Evolutionary conservation across 2,329 filamentous ascomycete species (phyloP), one percentile per base, ranked within the genome.

Genomic region (Pseudohalonectria lignicola): DNA sequence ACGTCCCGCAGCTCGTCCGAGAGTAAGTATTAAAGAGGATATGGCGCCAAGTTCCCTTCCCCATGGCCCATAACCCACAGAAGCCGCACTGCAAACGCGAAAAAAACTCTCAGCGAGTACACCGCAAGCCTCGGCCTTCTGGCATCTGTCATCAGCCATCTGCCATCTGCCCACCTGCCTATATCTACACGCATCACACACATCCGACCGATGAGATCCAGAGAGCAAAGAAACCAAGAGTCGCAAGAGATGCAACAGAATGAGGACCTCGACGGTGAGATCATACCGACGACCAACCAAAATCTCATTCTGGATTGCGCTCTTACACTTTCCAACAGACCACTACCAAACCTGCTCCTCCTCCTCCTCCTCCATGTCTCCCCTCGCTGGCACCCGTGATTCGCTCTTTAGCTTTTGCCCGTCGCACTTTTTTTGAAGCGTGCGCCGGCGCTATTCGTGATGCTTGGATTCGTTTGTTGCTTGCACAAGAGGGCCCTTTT

Each of bases 1-100:
- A 98, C 65, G 87, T 94, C 57, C 76, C 86, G 53, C 85, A 93
- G 58, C 74, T 93, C 62, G 93, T 95, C 67, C 82, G 92, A 94
- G 92, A 96, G 92, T 98, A 94, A 96, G 92, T 96, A 74, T 67
- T 63, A 57, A 12, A 26, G 23, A 26, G 23, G 12, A 26, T 62
- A 64, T 66, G 69, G 70, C 57, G 70, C 57, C 61, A n/a, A 56
- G 56, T 79, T 79, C 79, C 71, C 71, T 71, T 70, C 71, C 77
- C 72, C 72, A 67, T n/a, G n/a, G n/a, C n/a, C n/a, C n/a, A n/a
- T n/a, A n/a, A n/a, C n/a, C n/a, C n/a, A n/a, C n/a, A n/a, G n/a
- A n/a, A n/a, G n/a, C n/a, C n/a, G n/a, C n/a, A n/a, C n/a, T n/a
- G n/a, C n/a, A n/a, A n/a, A n/a, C n/a, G n/a, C n/a, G n/a, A n/a